Conservation (phyloP, 208 protist species). For the Novymonas esmeraldas region DNA sequence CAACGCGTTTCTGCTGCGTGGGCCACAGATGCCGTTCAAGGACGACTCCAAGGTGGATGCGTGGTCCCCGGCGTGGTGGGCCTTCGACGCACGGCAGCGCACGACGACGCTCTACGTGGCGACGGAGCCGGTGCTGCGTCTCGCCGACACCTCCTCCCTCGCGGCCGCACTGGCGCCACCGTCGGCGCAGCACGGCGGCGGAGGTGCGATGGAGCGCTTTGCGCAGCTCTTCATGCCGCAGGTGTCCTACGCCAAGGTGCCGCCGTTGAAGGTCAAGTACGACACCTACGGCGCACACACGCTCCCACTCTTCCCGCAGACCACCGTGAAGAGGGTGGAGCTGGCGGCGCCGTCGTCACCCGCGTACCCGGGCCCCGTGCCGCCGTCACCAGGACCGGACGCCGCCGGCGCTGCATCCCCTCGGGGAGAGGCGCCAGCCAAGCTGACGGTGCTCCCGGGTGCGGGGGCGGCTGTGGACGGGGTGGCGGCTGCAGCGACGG, state of each 20-base stretch:
- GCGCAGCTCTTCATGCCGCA: constrained; percentile 47
- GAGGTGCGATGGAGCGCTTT: constrained; percentile 32
- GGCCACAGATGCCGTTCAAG: constrained; percentile 2
- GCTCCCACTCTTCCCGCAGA: constrained; percentile 30
- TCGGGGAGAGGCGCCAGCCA: constrained; percentile 6
- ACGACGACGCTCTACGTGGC: constrained; percentile 45
- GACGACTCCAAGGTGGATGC: constrained; percentile 20
- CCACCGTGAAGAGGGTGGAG: not conserved
- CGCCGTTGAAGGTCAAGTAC: constrained; percentile 8
- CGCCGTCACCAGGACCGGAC: not conserved
- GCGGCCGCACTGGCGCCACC: constrained; percentile 27
- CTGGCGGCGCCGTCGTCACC: not conserved
- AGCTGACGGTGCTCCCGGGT: constrained; percentile 10
- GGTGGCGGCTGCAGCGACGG: no score
- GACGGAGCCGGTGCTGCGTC: constrained; percentile 36
- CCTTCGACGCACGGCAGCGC: constrained; percentile 7
- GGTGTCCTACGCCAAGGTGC: constrained; percentile 15
- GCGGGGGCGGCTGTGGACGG: no score
- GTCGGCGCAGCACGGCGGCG: not conserved
- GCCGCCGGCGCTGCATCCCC: not conserved
- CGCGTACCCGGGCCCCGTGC: not conserved
- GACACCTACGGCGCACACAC: constrained; percentile 7
- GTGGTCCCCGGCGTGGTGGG: constrained; percentile 58
- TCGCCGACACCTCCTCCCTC: constrained; percentile 29
- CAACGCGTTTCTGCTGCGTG: constrained; percentile 31